Percentiles rank a stretch among this genome's conserved stretches.
Conservation (phyloP, 768 basidiomycete species). For the Cyathus striatus region DNA sequence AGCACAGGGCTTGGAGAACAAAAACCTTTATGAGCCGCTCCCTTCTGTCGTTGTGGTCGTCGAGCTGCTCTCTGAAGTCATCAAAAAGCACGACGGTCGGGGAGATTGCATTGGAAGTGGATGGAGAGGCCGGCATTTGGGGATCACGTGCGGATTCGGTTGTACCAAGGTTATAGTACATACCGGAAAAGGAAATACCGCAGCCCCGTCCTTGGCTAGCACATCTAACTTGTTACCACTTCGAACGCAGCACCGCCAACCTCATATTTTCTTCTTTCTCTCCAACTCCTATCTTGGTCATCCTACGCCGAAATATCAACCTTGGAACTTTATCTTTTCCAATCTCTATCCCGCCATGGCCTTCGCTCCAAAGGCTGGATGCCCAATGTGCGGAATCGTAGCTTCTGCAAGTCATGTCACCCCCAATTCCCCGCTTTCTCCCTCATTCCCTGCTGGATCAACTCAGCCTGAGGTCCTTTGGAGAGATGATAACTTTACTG, state of each 20-base stretch:
- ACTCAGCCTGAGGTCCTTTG: slow-evolving; percentile 60
- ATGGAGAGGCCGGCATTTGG: slow-evolving; percentile 7
- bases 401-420: slow-evolving; percentile 43
- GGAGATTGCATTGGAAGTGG: slow-evolving; percentile 1
- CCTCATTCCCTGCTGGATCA: slow-evolving; percentile 39
- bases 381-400: slow-evolving; percentile 75
- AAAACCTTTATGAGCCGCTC: slow-evolving; percentile 87
- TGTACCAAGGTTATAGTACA: too few relatives aligned
- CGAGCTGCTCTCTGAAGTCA: slow-evolving; percentile 65
- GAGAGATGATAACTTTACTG: slow-evolving; percentile 75
- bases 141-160: too few relatives aligned
- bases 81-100: slow-evolving; percentile 36
- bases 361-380: slow-evolving; percentile 62
- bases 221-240: too few relatives aligned
- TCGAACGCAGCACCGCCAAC: not conserved
- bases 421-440: slow-evolving; percentile 37
- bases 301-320: too few relatives aligned
- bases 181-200: too few relatives aligned
- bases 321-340: too few relatives aligned
- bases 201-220: too few relatives aligned
- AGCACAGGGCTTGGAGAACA: not conserved
- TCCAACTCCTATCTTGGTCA: too few relatives aligned
- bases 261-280: too few relatives aligned
- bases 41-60: slow-evolving; percentile 80
- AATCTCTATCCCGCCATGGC: slow-evolving; percentile 28